Percentiles rank a stretch among this genome's conserved stretches.
phyloP scores from a whole-genome alignment of 2,329 filamentous ascomycete species.

The Dothideomycetes sp. region DNA sequence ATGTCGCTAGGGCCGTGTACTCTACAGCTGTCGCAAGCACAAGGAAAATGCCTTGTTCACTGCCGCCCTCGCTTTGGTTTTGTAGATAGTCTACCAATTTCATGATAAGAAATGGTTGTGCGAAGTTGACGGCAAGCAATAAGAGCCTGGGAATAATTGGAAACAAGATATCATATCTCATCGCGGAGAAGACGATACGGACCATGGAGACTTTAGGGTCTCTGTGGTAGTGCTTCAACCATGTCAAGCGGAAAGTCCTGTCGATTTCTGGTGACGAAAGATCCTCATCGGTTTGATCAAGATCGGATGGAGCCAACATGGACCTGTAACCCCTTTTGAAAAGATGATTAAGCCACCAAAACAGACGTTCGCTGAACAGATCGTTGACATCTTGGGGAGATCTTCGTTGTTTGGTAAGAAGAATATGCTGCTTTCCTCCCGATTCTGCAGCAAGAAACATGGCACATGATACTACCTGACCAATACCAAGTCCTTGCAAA shows the following conservation, averaged over 20 bases:
- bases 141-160: conserved; percentile 15
- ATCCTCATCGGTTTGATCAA: conserved; percentile 17
- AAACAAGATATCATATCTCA: conserved; percentile 15
- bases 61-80: conserved; percentile 6
- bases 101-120: conserved; percentile 18
- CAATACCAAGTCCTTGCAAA: conserved; percentile 9
- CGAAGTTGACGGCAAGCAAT: conserved; percentile 13
- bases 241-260: conserved; percentile 12
- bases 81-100: conserved; percentile 15
- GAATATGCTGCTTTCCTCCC: conserved; percentile 15
- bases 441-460: conserved; percentile 19
- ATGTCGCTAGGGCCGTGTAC: conserved; percentile 15
- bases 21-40: conserved; percentile 17
- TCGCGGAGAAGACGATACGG: conserved; percentile 12
- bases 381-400: conserved; percentile 26
- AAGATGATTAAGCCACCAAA: conserved; percentile 26
- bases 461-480: conserved; percentile 14
- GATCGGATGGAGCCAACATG: conserved; percentile 16
- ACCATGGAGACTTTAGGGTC: conserved; percentile 8
- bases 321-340: conserved; percentile 18
- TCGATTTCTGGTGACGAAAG: conserved; percentile 14
- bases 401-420: conserved; percentile 13
- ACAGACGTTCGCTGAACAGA: conserved; percentile 24
- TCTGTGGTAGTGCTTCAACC: conserved; percentile 11
- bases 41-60: conserved; percentile 17